Evolutionary conservation across 768 basidiomycete species (phyloP).

Genomic region (Psilocybe sp.): DNA sequence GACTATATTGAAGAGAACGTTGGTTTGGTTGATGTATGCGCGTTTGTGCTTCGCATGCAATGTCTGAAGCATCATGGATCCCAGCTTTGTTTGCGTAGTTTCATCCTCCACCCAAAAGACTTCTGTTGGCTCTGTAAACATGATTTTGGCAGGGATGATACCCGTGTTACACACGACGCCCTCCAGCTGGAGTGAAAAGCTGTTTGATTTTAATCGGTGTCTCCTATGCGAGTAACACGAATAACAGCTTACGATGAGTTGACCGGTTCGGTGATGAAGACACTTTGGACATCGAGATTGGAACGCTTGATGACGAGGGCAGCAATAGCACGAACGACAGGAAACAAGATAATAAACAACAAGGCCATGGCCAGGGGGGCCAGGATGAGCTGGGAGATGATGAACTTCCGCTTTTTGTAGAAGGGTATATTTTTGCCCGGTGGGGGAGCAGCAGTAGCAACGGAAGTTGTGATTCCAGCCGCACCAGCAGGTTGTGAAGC

Average conservation of each 20-base stretch:
- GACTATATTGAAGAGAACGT: conserved; percentile 52
- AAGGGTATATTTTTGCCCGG: conserved; percentile 36
- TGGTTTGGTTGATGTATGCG: conserved; percentile 56
- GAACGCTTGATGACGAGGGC: conserved; percentile 61
- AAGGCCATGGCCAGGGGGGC: conserved; percentile 56
- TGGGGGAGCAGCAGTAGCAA: conserved; percentile 12
- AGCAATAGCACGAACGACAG: conserved; percentile 63
- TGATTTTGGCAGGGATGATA: conserved; percentile 58
- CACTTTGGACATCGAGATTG: conserved; percentile 50
- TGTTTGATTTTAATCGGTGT: conserved; percentile 18
- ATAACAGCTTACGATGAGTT: conserved; percentile 50
- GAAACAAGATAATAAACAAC: conserved; percentile 66
- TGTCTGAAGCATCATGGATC: conserved; percentile 44
- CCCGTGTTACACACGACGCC: conserved; percentile 65
- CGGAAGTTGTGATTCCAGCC: neutral
- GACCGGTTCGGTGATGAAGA: conserved; percentile 48
- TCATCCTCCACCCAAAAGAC: conserved; percentile 57
- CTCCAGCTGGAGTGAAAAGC: conserved; percentile 49
- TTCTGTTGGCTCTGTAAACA: conserved; percentile 54
- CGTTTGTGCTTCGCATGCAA: conserved; percentile 52
- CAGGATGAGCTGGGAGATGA: conserved; percentile 50
- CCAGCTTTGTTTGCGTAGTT: conserved; percentile 47
- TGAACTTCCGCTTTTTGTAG: conserved; percentile 64
- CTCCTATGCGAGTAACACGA: neutral
- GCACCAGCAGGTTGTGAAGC: neutral